Conservation (phyloP, 1,284 basidiomycete species). For the Fomitopsis betulina region DNA sequence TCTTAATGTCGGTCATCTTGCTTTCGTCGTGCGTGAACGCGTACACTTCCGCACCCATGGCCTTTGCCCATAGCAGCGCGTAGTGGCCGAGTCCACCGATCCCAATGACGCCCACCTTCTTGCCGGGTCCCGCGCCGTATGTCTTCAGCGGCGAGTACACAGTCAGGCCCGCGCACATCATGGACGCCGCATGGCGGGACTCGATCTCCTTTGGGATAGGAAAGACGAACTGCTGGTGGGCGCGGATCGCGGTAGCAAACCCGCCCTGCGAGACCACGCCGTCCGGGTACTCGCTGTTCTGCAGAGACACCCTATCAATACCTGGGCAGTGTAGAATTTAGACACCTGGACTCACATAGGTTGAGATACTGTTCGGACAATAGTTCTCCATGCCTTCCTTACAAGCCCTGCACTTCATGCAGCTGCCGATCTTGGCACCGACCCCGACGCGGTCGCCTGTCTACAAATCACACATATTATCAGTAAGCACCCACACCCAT, state of each 20-base stretch:
- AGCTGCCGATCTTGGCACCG: conserved; percentile 54
- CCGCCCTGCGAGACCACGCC: conserved; percentile 54
- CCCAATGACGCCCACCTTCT: conserved; percentile 65
- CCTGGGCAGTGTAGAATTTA: not conserved
- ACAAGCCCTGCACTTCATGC: conserved; percentile 50
- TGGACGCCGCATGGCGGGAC: conserved; percentile 45
- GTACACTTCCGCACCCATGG: conserved; percentile 45
- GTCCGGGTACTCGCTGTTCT: conserved; percentile 33
- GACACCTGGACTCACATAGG: conserved; percentile 12
- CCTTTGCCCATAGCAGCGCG: conserved; percentile 23
- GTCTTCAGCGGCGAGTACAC: conserved; percentile 62
- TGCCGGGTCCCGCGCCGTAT: conserved; percentile 58
- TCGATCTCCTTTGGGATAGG: conserved; percentile 58
- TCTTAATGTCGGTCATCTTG: conserved; percentile 60
- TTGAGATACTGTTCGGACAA: conserved; percentile 28
- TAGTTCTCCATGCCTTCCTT: conserved; percentile 53
- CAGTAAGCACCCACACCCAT: not conserved
- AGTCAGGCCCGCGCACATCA: conserved; percentile 66
- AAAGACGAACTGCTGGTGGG: conserved; percentile 67
- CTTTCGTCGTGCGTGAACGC: conserved; percentile 60
- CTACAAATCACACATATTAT: not conserved
- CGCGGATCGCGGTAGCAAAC: conserved; percentile 63
- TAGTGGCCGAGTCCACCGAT: conserved; percentile 50
- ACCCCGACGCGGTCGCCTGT: conserved; percentile 65
- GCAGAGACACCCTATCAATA: not conserved